Percentiles rank a stretch among this genome's conserved stretches.
phyloP scores from a whole-genome alignment of 257 asterid species.

The Solanum sparsipilum region DNA sequence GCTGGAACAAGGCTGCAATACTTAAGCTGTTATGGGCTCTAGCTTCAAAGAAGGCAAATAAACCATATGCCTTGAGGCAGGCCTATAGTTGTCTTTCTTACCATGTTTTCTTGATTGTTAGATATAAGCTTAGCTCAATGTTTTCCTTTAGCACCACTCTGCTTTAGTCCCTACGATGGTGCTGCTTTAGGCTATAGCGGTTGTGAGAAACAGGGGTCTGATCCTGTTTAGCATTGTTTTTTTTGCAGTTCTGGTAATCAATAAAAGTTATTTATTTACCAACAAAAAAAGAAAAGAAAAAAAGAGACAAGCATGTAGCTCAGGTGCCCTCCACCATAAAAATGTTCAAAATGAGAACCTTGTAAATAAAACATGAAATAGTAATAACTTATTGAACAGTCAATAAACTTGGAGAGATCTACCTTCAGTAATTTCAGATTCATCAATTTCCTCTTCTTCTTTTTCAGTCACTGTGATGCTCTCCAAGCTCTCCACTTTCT shows the following conservation, averaged over 20 bases:
- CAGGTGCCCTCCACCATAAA: not conserved
- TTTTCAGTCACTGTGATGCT: slow-evolving; percentile 22
- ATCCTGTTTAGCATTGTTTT: not conserved
- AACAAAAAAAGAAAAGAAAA: too few species aligned
- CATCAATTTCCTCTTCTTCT: slow-evolving; percentile 38
- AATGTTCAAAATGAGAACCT: not conserved
- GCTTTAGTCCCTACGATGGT: not conserved
- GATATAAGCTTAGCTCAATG: not conserved
- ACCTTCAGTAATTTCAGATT: slow-evolving; percentile 76
- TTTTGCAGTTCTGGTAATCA: not conserved
- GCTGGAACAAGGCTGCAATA: not conserved
- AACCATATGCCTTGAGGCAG: not conserved
- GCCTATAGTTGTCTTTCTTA: not conserved
- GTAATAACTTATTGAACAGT: not conserved
- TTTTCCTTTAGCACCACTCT: not conserved
- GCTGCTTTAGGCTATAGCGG: not conserved
- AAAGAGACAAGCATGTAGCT: not conserved
- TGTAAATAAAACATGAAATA: not conserved
- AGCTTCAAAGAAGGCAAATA: not conserved
- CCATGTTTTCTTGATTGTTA: not conserved
- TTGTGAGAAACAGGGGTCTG: not conserved
- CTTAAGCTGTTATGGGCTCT: not conserved
- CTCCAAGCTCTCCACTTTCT: slow-evolving; percentile 41
- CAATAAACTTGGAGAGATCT: not conserved
- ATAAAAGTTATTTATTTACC: not conserved